A percentile compares a stretch with the other conserved stretches of the same genome.
These are phyloP conservation scores for Dalbergia cultrata DNA, from an alignment of 306 rosid species.

Conservation along the genomic window DNA sequence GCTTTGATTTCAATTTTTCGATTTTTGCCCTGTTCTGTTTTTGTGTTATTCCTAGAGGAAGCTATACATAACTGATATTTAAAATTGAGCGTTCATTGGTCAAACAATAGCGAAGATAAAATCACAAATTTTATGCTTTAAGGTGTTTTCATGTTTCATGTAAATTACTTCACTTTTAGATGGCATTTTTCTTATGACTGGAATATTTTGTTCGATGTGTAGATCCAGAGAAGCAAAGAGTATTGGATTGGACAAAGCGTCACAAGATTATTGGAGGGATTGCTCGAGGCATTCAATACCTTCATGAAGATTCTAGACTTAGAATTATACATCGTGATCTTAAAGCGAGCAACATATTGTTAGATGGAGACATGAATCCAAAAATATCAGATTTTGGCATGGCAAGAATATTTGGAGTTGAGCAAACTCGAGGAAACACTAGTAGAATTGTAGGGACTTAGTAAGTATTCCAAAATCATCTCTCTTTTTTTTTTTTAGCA, in stretches of 20 bases:
- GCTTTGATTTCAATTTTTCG: neutral
- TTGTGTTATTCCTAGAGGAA: neutral
- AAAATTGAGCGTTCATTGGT: neutral
- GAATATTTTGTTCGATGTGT: slow-evolving; percentile 16
- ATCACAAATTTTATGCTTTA: neutral
- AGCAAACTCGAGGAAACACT: slow-evolving; percentile 55
- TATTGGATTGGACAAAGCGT: slow-evolving; percentile 56
- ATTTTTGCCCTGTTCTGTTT: neutral
- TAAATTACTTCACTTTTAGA: neutral
- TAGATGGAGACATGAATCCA: slow-evolving; percentile 58
- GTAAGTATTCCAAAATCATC: slow-evolving; percentile 50
- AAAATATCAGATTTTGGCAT: slow-evolving; percentile 71
- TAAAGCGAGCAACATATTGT: slow-evolving; percentile 61
- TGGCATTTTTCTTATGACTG: neutral
- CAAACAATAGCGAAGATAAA: neutral
- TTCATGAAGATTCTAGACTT: slow-evolving; percentile 67
- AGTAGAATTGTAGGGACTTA: slow-evolving; percentile 55
- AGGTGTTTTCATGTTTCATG: neutral
- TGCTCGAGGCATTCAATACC: slow-evolving; percentile 63
- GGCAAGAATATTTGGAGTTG: slow-evolving; percentile 53
- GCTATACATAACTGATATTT: neutral
- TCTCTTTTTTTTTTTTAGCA: neutral
- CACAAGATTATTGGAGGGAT: slow-evolving; percentile 53
- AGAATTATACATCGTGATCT: slow-evolving; percentile 69
- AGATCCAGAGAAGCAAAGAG: slow-evolving; percentile 49